A percentile compares a stretch with the other conserved stretches of the same genome.
Evolutionary conservation across 331 rosid genomes (phyloP).

Genomic region (Malus hybrid): DNA sequence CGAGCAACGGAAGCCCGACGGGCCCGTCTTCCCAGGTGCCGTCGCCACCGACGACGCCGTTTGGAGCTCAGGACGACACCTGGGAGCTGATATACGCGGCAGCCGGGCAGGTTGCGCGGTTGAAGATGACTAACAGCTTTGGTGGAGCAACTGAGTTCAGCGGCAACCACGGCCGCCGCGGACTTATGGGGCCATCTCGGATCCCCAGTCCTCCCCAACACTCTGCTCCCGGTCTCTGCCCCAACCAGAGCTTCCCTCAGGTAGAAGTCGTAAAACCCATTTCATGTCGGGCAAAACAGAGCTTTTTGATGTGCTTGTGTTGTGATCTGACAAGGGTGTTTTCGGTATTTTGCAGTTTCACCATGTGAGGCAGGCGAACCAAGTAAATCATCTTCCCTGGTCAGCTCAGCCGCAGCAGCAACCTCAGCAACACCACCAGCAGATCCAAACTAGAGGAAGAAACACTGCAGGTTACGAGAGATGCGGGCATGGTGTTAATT

Average conservation of each 20-base stretch:
- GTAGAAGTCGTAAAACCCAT: background rate
- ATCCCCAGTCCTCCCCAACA: background rate
- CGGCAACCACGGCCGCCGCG: slow-evolving; percentile 1
- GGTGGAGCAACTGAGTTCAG: slow-evolving; percentile 9
- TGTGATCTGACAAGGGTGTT: background rate
- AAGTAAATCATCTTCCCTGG: slow-evolving; percentile 24
- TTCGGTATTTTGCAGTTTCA: slow-evolving; percentile 24
- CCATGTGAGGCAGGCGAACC: slow-evolving; percentile 17
- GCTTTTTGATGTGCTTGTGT: background rate
- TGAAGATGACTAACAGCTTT: slow-evolving; percentile 28
- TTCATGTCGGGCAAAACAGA: background rate
- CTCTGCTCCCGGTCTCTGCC: slow-evolving; percentile 5
- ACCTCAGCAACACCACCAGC: slow-evolving; percentile 10
- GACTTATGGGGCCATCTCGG: slow-evolving; percentile 12
- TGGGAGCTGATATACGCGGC: slow-evolving; percentile 70
- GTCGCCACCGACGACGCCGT: slow-evolving; percentile 66
- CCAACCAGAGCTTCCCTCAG: slow-evolving; percentile 19
- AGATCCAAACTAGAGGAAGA: slow-evolving; percentile 25
- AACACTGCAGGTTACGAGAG: slow-evolving; percentile 14
- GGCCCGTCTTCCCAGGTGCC: slow-evolving; percentile 56
- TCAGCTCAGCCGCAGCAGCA: slow-evolving; percentile 12
- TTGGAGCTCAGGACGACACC: slow-evolving; percentile 31
- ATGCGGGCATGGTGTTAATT: slow-evolving; percentile 19
- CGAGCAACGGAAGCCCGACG: slow-evolving; percentile 63
- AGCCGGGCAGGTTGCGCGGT: slow-evolving; percentile 69